Conservation (phyloP, 1,284 basidiomycete genomes). For the Puccinia novopanici region DNA sequence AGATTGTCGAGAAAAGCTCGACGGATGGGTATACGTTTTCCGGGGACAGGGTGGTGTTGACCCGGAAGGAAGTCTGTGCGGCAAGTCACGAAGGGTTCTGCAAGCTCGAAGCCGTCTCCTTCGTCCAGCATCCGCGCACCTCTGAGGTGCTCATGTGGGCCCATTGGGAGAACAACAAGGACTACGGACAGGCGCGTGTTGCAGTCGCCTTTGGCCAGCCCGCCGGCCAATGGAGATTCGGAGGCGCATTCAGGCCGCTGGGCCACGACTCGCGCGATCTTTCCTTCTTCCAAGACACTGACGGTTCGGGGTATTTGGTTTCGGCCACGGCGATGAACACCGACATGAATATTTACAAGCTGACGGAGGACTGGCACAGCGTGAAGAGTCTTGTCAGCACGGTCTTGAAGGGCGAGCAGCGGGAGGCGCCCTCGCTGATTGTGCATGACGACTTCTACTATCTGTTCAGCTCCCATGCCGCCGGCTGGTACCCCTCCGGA, state of each 20-base stretch:
- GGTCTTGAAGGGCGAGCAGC: slow-evolving; percentile 24
- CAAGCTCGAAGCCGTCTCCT: slow-evolving; percentile 28
- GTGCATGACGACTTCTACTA: slow-evolving; percentile 23
- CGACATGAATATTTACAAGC: slow-evolving; percentile 34
- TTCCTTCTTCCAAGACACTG: slow-evolving; percentile 24
- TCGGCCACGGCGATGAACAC: slow-evolving; percentile 22
- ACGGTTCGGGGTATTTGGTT: slow-evolving; percentile 30
- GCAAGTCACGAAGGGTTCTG: slow-evolving; percentile 19
- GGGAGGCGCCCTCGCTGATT: slow-evolving; percentile 32
- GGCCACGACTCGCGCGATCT: slow-evolving; percentile 27
- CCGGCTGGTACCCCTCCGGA: slow-evolving; percentile 30
- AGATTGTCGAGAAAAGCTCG: slow-evolving; percentile 25
- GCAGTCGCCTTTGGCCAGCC: slow-evolving; percentile 34
- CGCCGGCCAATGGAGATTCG: slow-evolving; percentile 19
- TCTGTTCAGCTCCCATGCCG: slow-evolving; percentile 22
- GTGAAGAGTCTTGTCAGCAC: slow-evolving; percentile 24
- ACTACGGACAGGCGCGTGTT: slow-evolving; percentile 5
- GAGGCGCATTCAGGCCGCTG: slow-evolving; percentile 26
- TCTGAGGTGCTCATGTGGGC: slow-evolving; percentile 41
- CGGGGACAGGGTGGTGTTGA: slow-evolving; percentile 17
- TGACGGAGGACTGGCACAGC: slow-evolving; percentile 23
- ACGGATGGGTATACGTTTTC: slow-evolving; percentile 30
- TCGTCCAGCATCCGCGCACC: slow-evolving; percentile 18
- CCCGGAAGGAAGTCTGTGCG: slow-evolving; percentile 18
- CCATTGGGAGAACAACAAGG: slow-evolving; percentile 30